Evolutionary conservation across 805 yeast genomes (phyloP).

Genomic region (Millerago galiae): DNA sequence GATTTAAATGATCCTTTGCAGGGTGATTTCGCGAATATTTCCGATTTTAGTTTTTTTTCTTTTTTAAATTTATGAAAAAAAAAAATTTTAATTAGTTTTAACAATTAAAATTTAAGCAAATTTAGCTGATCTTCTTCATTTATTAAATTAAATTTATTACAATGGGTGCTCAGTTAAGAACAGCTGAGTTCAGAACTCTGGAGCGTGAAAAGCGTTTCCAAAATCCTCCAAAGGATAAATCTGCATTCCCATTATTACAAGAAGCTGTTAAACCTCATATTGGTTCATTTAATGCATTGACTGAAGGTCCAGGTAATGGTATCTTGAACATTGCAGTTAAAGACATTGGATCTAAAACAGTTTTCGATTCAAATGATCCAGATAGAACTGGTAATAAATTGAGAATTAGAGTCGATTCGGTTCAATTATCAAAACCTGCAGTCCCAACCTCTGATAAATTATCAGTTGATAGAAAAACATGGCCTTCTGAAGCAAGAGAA

Average conservation of each 20-base stretch:
- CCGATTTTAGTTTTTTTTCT: background rate
- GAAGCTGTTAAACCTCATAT: constrained; percentile 95
- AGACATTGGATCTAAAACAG: constrained; percentile 82
- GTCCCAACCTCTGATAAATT: constrained; percentile 66
- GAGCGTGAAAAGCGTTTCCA: constrained; percentile 82
- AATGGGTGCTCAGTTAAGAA: constrained; percentile 27
- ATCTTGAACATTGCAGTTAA: constrained; percentile 75
- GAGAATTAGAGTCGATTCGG: constrained; percentile 78
- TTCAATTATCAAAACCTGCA: constrained; percentile 79
- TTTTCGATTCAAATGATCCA: constrained; percentile 72
- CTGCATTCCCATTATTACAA: constrained; percentile 72
- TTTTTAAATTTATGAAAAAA: background rate
- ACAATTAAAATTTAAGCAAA: no score
- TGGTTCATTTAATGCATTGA: constrained; percentile 92
- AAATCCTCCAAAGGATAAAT: constrained; percentile 83
- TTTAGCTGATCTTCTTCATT: background rate
- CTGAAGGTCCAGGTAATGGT: constrained; percentile 85
- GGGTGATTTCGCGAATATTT: background rate
- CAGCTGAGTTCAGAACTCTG: constrained; percentile 55
- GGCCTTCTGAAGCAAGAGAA: constrained; percentile 87
- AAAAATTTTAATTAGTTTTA: constrained; percentile 1
- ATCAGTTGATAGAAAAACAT: constrained; percentile 69
- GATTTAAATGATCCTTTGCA: no score
- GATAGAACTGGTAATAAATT: constrained; percentile 80
- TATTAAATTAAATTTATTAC: background rate